These are phyloP conservation scores for Chrysoporthe deuterocubensis DNA, from an alignment of 2,329 filamentous ascomycete species.

Conservation along the genomic window DNA sequence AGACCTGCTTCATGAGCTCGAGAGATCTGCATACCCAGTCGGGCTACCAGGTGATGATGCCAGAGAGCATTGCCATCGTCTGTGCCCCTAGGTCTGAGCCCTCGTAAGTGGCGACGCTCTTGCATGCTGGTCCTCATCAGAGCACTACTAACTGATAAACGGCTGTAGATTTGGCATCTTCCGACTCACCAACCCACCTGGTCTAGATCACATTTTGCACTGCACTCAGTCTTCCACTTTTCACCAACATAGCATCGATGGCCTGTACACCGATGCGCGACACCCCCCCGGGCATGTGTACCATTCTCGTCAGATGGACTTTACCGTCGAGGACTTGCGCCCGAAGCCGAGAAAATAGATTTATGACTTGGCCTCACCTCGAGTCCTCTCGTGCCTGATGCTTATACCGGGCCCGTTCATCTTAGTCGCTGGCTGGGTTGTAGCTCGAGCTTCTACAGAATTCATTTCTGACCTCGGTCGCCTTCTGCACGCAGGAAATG, in stretches of 20 bases:
- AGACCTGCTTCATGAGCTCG: slow-evolving; percentile 97
- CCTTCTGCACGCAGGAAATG: neutral
- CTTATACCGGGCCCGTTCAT: neutral
- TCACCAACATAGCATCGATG: slow-evolving; percentile 70
- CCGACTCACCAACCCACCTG: slow-evolving; percentile 89
- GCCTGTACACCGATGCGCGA: slow-evolving; percentile 78
- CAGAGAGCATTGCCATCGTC: slow-evolving; percentile 95
- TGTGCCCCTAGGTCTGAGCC: slow-evolving; percentile 83
- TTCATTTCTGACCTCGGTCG: neutral
- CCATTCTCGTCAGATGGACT: slow-evolving; percentile 68
- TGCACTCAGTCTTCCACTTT: slow-evolving; percentile 82
- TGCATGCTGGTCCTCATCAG: neutral
- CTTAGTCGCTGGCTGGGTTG: neutral
- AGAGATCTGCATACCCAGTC: slow-evolving; percentile 91
- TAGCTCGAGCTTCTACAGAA: neutral
- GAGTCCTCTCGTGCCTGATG: neutral
- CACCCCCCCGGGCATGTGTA: slow-evolving; percentile 71
- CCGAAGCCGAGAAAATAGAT: slow-evolving; percentile 6
- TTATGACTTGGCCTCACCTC: neutral
- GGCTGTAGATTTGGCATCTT: slow-evolving; percentile 80
- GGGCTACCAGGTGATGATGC: slow-evolving; percentile 94
- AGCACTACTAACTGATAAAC: neutral
- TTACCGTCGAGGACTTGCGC: slow-evolving; percentile 59
- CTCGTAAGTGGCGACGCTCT: slow-evolving; percentile 59
- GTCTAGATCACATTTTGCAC: slow-evolving; percentile 79